Evolutionary conservation across 495 filamentous ascomycete species (phyloP).

Genomic region (Articulospora tetracladia): DNA sequence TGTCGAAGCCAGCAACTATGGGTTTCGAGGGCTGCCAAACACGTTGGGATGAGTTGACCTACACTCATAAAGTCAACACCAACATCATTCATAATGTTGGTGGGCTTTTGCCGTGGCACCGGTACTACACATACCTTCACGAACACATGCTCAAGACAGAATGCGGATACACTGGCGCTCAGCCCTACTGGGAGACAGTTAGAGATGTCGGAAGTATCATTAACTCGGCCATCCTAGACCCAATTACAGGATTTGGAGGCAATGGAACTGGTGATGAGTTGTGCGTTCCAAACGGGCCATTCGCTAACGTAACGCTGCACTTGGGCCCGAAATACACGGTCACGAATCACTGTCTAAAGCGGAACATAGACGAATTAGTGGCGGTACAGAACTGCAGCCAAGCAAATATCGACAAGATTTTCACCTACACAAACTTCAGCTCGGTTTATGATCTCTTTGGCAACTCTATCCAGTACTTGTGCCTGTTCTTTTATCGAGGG

Average conservation of each 20-base stretch:
- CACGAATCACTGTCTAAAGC: not conserved
- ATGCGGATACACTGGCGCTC: slow-evolving; percentile 58
- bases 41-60: not conserved
- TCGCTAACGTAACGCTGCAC: slow-evolving; percentile 14
- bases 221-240: not conserved
- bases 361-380: not conserved
- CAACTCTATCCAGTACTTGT: too few relatives aligned
- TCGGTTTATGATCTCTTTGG: too few relatives aligned
- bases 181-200: slow-evolving; percentile 8
- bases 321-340: slow-evolving; percentile 10
- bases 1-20: not conserved
- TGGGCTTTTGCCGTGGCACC: slow-evolving; percentile 63
- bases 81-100: not conserved
- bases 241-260: slow-evolving; percentile 6
- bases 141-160: slow-evolving; percentile 60
- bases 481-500: too few relatives aligned
- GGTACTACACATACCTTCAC: slow-evolving; percentile 61
- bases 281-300: slow-evolving; percentile 17
- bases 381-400: too few relatives aligned
- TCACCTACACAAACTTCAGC: too few relatives aligned
- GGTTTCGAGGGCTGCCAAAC: not conserved
- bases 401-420: too few relatives aligned
- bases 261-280: not conserved
- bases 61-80: not conserved
- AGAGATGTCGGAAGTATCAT: not conserved